Evolutionary conservation across 1,284 basidiomycete species (phyloP), one percentile per base, ranked within the genome.

Genomic region (Apiotrichum domesticum): DNA sequence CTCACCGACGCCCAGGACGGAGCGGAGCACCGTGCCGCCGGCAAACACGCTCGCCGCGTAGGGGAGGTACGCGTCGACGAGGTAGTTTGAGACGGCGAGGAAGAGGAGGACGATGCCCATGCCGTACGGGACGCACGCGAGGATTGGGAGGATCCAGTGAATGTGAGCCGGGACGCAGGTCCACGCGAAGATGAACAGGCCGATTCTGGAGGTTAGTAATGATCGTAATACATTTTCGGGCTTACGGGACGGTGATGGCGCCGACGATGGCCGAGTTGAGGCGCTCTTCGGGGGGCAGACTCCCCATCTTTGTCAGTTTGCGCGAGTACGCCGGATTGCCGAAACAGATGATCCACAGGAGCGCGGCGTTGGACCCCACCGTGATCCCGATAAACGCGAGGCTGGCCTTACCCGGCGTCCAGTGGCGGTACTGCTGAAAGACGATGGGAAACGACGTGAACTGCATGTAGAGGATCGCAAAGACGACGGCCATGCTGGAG

Each of bases 11-110:
- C 85, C 87, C 52, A 85, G 80, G 3, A 82, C 71, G 3, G 83
- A 84, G 43, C 87, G 82, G 41, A 85, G 69, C 33, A 90, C 82
- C 33, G 87, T 83, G 29, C 85, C 86, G 37, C 86, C 82, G 0
- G 87, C 85, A 37, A 87, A 79, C 3, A 85, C 85, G 55, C 81
- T 83, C 0, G 86, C 85, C 56, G 84, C 84, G 64, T 84, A 71
- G 4, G 71, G 61, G 5, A 64, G 77, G 69, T 85, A 86, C 2
- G 81, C 76, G 62, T 85, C 85, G 80, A 87, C 84, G 54, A 86
- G 76, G 75, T 87, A 87, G 40, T 62, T 65, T 37, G 62, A 65
- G 44, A 72, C 63, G 1, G 54, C 79, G 55, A 83, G 82, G 66
- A 85, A 78, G 58, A 86, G 82, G 59, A 83, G 78, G 3, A 84